These are phyloP conservation scores for Vitis labrusca DNA, from an alignment of 164 flowering plant species.

Conservation along the genomic window DNA sequence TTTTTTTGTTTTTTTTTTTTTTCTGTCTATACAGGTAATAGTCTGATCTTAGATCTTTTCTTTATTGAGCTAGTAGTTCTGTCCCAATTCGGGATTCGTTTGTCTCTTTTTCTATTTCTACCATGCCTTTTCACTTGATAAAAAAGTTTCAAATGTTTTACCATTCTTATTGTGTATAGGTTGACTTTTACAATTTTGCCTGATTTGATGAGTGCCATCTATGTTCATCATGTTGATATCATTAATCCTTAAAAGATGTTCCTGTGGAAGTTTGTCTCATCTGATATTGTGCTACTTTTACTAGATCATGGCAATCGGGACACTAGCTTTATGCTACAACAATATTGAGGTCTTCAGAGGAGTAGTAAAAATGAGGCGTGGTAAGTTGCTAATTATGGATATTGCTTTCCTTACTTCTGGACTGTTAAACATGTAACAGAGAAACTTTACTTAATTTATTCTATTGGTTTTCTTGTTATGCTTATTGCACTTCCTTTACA, in stretches of 20 bases:
- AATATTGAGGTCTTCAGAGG: slow-evolving; percentile 87
- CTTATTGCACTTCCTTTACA: too few relatives aligned
- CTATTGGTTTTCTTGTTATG: neutral
- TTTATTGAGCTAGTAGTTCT: neutral
- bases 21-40: too few relatives aligned
- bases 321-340: slow-evolving; percentile 92
- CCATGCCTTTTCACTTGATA: neutral
- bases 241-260: neutral
- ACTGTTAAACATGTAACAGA: neutral
- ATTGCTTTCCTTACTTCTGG: neutral
- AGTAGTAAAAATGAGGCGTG: slow-evolving; percentile 97
- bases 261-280: neutral
- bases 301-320: slow-evolving; percentile 98
- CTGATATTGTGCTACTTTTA: slow-evolving; percentile 12
- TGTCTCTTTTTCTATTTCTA: neutral
- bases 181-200: too few relatives aligned
- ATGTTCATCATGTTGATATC: neutral
- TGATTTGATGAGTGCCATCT: too few relatives aligned
- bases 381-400: slow-evolving; percentile 41
- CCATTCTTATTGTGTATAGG: neutral
- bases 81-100: neutral
- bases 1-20: neutral
- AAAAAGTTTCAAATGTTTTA: neutral
- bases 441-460: too few relatives aligned
- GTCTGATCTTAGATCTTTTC: too few relatives aligned